phyloP scores from a whole-genome alignment of 2,329 filamentous ascomycete genomes.

The Zymoseptoria brevis region DNA sequence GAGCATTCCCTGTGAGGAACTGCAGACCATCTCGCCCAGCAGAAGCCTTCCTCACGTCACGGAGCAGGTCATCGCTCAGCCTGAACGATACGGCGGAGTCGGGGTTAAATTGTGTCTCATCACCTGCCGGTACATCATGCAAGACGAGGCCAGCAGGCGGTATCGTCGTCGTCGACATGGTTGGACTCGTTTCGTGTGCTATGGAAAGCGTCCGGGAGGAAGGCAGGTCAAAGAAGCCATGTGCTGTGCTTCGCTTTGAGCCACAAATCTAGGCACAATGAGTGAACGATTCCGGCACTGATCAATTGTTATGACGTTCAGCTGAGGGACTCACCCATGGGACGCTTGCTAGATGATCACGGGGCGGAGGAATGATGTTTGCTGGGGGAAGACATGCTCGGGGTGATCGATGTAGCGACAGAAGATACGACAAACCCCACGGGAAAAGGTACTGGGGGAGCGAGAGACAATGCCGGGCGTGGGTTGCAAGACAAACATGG shows the following conservation, averaged over 20 bases:
- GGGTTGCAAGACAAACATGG: neutral
- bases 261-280: conserved; percentile 17
- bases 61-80: conserved; percentile 25
- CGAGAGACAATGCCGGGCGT: neutral
- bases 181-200: conserved; percentile 1
- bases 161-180: conserved; percentile 15
- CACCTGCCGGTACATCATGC: conserved; percentile 17
- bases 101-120: conserved; percentile 11
- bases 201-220: conserved; percentile 5
- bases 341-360: neutral
- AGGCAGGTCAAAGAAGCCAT: conserved; percentile 15
- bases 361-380: neutral
- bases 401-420: neutral
- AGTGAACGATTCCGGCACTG: conserved; percentile 2
- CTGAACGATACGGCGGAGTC: conserved; percentile 25
- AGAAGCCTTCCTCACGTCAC: conserved; percentile 28
- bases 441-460: neutral
- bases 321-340: neutral
- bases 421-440: neutral
- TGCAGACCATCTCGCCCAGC: conserved; percentile 23
- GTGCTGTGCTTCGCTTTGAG: conserved; percentile 14
- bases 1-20: conserved; percentile 27
- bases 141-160: conserved; percentile 21
- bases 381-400: neutral
- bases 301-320: neutral